These are phyloP conservation scores for Fusarium penzigii DNA, from an alignment of 2,329 filamentous ascomycete species.

Conservation along the genomic window DNA sequence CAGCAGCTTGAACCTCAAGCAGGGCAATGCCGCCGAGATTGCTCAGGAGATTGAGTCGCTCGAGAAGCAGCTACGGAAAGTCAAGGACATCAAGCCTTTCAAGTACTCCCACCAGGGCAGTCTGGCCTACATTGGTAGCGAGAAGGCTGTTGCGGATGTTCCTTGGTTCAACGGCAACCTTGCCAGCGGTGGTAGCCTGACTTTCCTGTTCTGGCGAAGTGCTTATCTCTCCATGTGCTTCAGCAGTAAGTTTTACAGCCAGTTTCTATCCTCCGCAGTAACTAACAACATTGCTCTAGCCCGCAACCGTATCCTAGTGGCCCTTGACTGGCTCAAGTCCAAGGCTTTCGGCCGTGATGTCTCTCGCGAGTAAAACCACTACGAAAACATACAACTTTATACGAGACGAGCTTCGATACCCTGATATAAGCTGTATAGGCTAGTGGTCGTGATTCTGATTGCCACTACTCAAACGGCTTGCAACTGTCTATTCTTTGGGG, in stretches of 20 bases:
- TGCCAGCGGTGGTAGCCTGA: constrained; percentile 88
- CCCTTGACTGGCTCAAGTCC: constrained; percentile 95
- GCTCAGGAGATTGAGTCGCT: constrained; percentile 77
- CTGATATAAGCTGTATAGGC: constrained; percentile 18
- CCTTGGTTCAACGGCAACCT: constrained; percentile 97
- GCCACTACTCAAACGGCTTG: constrained; percentile 17
- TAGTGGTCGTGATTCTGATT: constrained; percentile 7
- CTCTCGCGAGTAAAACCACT: constrained; percentile 66
- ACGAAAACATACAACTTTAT: constrained; percentile 20
- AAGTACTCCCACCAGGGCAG: constrained; percentile 98
- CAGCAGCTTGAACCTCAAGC: constrained; percentile 59
- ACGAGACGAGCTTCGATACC: constrained; percentile 27
- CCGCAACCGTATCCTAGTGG: constrained; percentile 89
- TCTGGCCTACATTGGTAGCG: constrained; percentile 95
- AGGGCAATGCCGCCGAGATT: constrained; percentile 66
- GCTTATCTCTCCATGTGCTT: constrained; percentile 99
- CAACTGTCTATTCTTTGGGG: constrained; percentile 28
- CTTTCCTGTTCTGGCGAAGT: constrained; percentile 97
- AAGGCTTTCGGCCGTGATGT: constrained; percentile 96
- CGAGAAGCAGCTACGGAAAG: constrained; percentile 82
- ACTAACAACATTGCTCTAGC: constrained; percentile 49
- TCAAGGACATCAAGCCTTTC: constrained; percentile 96
- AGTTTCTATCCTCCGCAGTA: neutral
- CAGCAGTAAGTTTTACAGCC: constrained; percentile 74
- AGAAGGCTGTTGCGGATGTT: constrained; percentile 96